Base-by-base conservation (phyloP, 441 rosid species). In the Cnidoscolus chayamansa region DNA sequence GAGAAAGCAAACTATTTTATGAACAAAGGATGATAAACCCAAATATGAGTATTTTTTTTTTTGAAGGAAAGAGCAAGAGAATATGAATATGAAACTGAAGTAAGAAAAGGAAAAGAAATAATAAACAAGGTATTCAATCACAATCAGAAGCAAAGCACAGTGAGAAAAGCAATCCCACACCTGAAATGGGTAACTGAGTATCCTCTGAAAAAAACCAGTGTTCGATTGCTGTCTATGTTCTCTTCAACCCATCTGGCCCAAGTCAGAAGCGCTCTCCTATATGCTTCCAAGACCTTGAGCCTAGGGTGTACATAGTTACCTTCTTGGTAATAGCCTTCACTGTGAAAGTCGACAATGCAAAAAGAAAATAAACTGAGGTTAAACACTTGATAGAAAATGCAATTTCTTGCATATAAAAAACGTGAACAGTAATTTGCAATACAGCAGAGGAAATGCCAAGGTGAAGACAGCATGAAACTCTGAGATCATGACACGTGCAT, bases 201-300 rank as follows among this genome's bases (percentile, higher is more conserved):
- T 43, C 95, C 93, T 7, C 92, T 70, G 78, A 91, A 89, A 78
- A 91, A 85, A 31, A 88, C 92, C 59, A 76, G 87, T 12, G 97
- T 75, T 84, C 77, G 85, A 8, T 25, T 32, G 1, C 86, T 76
- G 76, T 89, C 83, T 43, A 87, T 81, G 72, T 87, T 88, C 73
- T 81, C 65, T 81, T 91, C 90, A 17, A 89, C 76, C 97, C 97
- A 91, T 85, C 82, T 84, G 62, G 84, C 87, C 97, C 95, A 91
- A 68, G 95, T 90, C 1, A 78, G 71, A 75, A 90, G 85, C 11
- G 92, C 93, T 72, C 89, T 87, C 65, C 69, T 83, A 74, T 86
- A 87, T 45, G 95, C 97, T 77, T 78, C 84, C 63, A 83, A 76
- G 54, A 85, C 92, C 68, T 85, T 85, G 57, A 91, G 76, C 65